A percentile compares a stretch with the other conserved stretches of the same genome.
These are phyloP conservation scores for Aspergillus leporis DNA, from an alignment of 495 filamentous ascomycete genomes.

Conservation along the genomic window DNA sequence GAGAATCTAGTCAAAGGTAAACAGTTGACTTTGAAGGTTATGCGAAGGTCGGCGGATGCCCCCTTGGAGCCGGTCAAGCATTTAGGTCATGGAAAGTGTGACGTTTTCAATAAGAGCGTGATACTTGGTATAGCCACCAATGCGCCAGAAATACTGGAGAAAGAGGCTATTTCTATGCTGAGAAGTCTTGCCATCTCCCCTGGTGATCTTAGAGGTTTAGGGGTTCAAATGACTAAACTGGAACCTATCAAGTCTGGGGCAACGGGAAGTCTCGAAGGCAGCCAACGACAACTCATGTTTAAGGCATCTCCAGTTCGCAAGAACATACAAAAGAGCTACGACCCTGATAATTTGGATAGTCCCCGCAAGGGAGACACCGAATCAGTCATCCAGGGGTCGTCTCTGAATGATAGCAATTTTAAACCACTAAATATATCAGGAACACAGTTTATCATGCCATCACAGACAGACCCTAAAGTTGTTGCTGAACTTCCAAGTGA, in stretches of 20 bases:
- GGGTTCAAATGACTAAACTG: constrained; percentile 88
- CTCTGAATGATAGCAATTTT: constrained; percentile 55
- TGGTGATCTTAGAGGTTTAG: constrained; percentile 86
- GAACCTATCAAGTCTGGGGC: constrained; percentile 66
- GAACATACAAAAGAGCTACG: constrained; percentile 25
- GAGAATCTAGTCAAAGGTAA: constrained; percentile 83
- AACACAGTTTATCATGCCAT: constrained; percentile 86
- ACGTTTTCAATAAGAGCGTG: constrained; percentile 85
- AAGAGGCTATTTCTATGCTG: constrained; percentile 80
- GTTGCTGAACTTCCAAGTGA: constrained; percentile 76
- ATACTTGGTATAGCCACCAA: constrained; percentile 82
- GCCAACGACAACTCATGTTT: constrained; percentile 65
- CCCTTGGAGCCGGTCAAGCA: constrained; percentile 93
- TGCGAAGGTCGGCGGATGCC: constrained; percentile 81
- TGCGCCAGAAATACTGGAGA: constrained; percentile 64
- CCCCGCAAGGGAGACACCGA: constrained; percentile 64
- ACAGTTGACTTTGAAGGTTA: constrained; percentile 89
- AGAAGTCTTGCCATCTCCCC: constrained; percentile 81
- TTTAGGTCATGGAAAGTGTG: constrained; percentile 93
- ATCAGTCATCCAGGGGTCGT: constrained; percentile 39
- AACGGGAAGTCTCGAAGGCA: constrained; percentile 48
- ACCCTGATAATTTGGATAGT: constrained; percentile 62
- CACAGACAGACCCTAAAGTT: constrained; percentile 71
- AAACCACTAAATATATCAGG: constrained; percentile 75
- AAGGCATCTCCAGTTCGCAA: constrained; percentile 43